A percentile compares a stretch with the other conserved stretches of the same genome.
Evolutionary conservation across 1,284 basidiomycete species (phyloP).

Genomic region (Psilocybe mexicana): DNA sequence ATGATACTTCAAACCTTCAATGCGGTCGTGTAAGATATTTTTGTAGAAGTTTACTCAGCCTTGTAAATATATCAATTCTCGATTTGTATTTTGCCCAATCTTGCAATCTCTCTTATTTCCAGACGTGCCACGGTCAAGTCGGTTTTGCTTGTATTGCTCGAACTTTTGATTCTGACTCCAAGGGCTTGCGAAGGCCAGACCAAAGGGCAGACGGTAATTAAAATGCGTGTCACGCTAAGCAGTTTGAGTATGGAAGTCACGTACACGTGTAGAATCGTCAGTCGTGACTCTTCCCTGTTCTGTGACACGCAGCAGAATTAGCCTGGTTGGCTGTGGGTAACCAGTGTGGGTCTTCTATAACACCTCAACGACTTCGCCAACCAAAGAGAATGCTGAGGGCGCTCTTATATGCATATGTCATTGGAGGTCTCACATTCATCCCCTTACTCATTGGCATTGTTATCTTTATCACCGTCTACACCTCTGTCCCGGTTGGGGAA

Average conservation of each 20-base stretch:
- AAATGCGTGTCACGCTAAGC: not conserved
- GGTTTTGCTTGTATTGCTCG: no score
- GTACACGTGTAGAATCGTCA: conserved; percentile 24
- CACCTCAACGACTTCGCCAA: not conserved
- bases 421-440: conserved; percentile 87
- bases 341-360: not conserved
- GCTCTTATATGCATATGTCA: conserved; percentile 77
- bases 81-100: not conserved
- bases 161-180: no score
- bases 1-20: not conserved
- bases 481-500: conserved; percentile 71
- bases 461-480: conserved; percentile 69
- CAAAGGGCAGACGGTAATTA: no score
- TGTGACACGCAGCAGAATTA: not conserved
- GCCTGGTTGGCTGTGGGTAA: no score
- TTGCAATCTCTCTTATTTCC: no score
- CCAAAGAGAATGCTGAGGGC: conserved; percentile 60
- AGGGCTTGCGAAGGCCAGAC: no score
- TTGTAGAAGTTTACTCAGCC: not conserved
- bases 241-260: conserved; percentile 11
- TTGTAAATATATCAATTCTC: not conserved
- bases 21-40: not conserved
- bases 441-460: conserved; percentile 64
- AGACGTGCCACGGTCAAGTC: no score
- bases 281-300: conserved; percentile 11